Evolutionary conservation across 2,329 filamentous ascomycete genomes (phyloP), one percentile per base, ranked within the genome.

Genomic region (Fusarium sp.): DNA sequence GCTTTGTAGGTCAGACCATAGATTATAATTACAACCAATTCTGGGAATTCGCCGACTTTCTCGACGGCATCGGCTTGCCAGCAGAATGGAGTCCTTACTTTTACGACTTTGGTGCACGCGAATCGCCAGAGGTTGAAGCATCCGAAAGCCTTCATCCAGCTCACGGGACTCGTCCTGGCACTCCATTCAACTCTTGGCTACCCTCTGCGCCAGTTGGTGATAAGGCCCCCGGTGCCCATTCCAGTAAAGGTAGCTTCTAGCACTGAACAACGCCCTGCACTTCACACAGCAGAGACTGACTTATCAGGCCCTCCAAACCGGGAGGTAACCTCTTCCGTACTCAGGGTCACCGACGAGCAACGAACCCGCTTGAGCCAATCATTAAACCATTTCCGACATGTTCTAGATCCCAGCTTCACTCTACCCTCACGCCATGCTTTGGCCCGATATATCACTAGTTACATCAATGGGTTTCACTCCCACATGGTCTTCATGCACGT

Each of bases 61-160:
- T 78, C 3, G 76, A 77, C 6, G 75, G 75, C 3, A 70, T 77
- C 5, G 75, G 76, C 0, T 62, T 78, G 10, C 74, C 76, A 4
- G 72, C 76, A 1, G 75, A 77, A 63, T 77, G 76, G 76, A 76
- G 75, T 43, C 76, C 75, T 0, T 76, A 75, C 50, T 74, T 78
- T 39, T 62, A 76, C 10, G 67, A 69, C 6, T 69, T 68, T 8
- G 63, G 69, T 28, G 35, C 32, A 12, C 35, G 52, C 12, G 9
- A 13, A 64, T 26, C 19, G 19, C 19, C 19, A 19, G 19, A 19
- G 19, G 19, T 19, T 19, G 19, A 19, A 19, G 19, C 19, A 19
- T 19, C 19, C 19, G 19, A 19, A 19, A 19, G 19, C 19, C 19
- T 19, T 3, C 19, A 19, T 19, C 19, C 19, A 19, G 19, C 19